Base-by-base conservation (phyloP, 768 basidiomycete genomes). In the Piloderma croceum region DNA sequence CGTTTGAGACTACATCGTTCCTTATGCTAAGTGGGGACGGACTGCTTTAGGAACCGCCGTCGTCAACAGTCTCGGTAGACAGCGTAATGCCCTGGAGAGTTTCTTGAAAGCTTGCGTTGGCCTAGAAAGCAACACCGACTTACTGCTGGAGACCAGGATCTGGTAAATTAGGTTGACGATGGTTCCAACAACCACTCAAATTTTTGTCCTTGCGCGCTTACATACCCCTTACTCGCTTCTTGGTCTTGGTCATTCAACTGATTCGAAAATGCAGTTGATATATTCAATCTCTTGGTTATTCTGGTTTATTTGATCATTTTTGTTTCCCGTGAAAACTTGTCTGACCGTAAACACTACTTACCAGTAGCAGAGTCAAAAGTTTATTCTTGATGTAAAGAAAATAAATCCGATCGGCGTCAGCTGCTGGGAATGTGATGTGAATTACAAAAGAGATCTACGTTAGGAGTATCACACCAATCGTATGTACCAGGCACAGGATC, bases 51-150 rank as follows among this genome's bases (percentile, higher is more conserved):
- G 89, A 40, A 85, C 84, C 25, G 88, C 89, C 52, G 91, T 97
- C 51, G 84, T 98, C 65, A 99, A 99, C 79, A 86, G 83, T 50
- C 77, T 97, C 49, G 84, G 83, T 65, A 80, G 93, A 60, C 94
- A 99, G 73, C 82, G 94, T 58, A 89, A 91, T 46, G 94, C 90
- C 7, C 79, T 98, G 42, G 92, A 94, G 63, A 67, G 74, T 31
- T 96, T 94, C 81, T 72, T 96, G 57, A 94, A 93, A 76, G 91
- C 91, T 29, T 96, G 90, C 65, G 67, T 93, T 38, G 91, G 91
- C 20, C 64, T 96, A 31, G 90, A 94, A 63, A 74, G 79, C 38
- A 80, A 71, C 61, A 79, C 74, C 38, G 94, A 97, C 61, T 68
- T 97, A 54, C 67, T 98, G 55, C 75, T 94, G 12, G 81, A 89